Evolutionary conservation across 352 stramenopile species (phyloP).

Genomic region (Vaucheria bursata): DNA sequence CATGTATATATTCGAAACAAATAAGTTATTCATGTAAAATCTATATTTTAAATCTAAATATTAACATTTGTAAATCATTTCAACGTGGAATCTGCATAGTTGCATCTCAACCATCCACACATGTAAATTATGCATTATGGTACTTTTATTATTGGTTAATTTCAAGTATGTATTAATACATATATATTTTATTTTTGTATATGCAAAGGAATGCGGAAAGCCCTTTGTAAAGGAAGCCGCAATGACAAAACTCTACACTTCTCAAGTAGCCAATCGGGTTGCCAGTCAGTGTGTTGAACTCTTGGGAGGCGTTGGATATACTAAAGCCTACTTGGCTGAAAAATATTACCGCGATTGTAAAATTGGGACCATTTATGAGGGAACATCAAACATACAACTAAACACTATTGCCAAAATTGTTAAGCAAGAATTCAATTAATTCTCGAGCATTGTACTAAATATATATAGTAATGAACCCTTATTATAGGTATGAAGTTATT

Average conservation of each 20-base stretch:
- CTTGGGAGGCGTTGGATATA: constrained; percentile 77
- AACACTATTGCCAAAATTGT: constrained; percentile 79
- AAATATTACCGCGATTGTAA: constrained; percentile 96
- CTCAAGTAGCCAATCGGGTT: constrained; percentile 83
- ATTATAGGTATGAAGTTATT: too few relatives aligned
- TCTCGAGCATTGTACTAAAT: too few relatives aligned
- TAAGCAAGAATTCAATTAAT: constrained; percentile 74
- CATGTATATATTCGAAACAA: not conserved
- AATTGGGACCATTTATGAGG: constrained; percentile 93
- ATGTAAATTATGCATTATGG: not conserved
- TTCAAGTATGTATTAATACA: not conserved
- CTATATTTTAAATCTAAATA: not conserved
- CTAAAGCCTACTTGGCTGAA: constrained; percentile 66
- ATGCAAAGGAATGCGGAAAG: constrained; percentile 74
- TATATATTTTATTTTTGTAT: not conserved
- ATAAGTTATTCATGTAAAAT: not conserved
- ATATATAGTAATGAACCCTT: too few relatives aligned
- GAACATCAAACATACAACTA: constrained; percentile 93
- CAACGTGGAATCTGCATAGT: not conserved
- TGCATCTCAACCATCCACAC: not conserved
- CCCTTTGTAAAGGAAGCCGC: constrained; percentile 92
- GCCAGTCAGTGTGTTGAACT: constrained; percentile 90
- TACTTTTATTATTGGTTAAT: not conserved
- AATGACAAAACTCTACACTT: constrained; percentile 90
- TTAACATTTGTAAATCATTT: not conserved